Evolutionary conservation across 441 rosid genomes (phyloP), one percentile per base, ranked within the genome.

Genomic region (Bruguiera hainesii): DNA sequence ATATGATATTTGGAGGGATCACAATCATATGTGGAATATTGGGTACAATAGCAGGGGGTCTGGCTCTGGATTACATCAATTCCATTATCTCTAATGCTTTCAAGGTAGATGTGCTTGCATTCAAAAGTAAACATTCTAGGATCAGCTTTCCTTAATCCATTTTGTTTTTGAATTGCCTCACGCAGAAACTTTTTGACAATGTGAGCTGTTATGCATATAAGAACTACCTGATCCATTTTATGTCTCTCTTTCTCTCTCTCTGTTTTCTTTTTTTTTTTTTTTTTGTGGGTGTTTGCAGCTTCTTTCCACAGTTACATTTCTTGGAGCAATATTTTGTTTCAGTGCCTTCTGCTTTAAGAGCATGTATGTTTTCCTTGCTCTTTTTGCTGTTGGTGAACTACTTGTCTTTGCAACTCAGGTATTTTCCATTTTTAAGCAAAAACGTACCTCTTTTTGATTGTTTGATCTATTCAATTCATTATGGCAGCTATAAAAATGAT

Each of bases 391-490:
- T 64, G 98, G 98, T 56, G 99, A 94, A 76, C 80, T 94, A 25
- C 86, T 94, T 65, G 76, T 94, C 76, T 94, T 94, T 72, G 94
- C 98, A 66, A 89, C 90, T 15, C 98, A 94, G 96, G 97, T 89
- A 81, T 61, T 57, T 67, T 58, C 25, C 51, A 61, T 48, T 56
- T 13, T 29, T 13, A 5, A 7, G 53, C 60, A 52, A 29, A 55
- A 61, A 46, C 25, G 3, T 13, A 31, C 20, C 2, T 18, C 1
- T 46, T 23, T 19, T 25, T 29, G 15, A 6, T 16, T 29, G 20
- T 21, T 28, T 62, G 31, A 35, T 66, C 42, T 42, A 9, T 35
- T 69, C 23, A 33, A 33, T 76, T 58, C 42, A 20, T 18, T 30
- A 21, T 51, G 53, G 67, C 48, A 29, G 29, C 48, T 15, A 39